Evolutionary conservation across 352 stramenopile genomes (phyloP).

Genomic region (Globisporangium viniferum): DNA sequence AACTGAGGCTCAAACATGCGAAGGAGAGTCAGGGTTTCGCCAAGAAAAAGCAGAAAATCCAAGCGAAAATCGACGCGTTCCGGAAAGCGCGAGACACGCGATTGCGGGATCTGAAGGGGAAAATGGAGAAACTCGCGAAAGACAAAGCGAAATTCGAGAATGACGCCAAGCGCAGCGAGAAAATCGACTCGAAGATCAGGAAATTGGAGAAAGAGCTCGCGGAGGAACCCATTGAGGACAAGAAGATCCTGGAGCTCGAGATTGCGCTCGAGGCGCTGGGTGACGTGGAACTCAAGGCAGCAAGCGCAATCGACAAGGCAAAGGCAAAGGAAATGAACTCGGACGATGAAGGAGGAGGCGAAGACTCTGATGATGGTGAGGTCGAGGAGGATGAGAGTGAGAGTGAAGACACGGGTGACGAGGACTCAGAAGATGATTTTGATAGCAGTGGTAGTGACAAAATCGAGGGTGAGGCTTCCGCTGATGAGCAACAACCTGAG

Average conservation of each 20-base stretch:
- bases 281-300: constrained; percentile 26
- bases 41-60: constrained; percentile 30
- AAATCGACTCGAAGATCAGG: constrained; percentile 30
- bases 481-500: neutral
- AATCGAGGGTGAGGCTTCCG: constrained; percentile 11
- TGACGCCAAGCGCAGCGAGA: constrained; percentile 23
- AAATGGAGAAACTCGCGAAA: constrained; percentile 25
- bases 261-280: constrained; percentile 34
- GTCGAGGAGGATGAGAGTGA: constrained; percentile 12
- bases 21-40: constrained; percentile 25
- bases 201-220: constrained; percentile 31
- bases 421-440: constrained; percentile 16
- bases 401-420: constrained; percentile 7
- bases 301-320: constrained; percentile 19
- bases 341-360: constrained; percentile 13
- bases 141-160: constrained; percentile 20
- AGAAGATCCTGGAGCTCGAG: constrained; percentile 46
- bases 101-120: constrained; percentile 28
- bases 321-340: constrained; percentile 19
- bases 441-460: constrained; percentile 16
- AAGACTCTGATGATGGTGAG: constrained; percentile 15
- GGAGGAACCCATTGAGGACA: constrained; percentile 30
- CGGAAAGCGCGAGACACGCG: constrained; percentile 30
- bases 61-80: constrained; percentile 36
- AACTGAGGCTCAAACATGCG: constrained; percentile 30